Percentiles rank a stretch among this genome's conserved stretches.
Conservation (phyloP, 257 asterid species). For the Cruciata laevipes region DNA sequence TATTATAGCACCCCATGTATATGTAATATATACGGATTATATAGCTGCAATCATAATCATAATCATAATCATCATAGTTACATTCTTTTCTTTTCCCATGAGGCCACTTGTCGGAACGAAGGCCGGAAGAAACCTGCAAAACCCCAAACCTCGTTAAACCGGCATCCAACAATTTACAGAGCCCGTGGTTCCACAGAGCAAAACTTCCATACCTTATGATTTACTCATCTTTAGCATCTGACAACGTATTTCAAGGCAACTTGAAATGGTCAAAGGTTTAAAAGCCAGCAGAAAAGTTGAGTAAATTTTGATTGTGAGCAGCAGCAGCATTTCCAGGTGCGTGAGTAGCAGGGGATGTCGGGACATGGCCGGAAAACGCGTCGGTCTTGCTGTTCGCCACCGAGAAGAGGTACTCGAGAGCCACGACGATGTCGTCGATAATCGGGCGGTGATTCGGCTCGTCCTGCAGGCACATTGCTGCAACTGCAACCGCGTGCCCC, state of each 20-base stretch:
- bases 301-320: conserved; percentile 11
- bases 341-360: conserved; percentile 28
- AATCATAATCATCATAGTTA: background rate
- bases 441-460: conserved; percentile 69
- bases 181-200: background rate
- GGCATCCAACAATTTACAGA: background rate
- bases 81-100: background rate
- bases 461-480: conserved; percentile 89
- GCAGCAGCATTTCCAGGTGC: conserved; percentile 16
- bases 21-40: background rate
- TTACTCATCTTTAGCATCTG: conserved; percentile 3
- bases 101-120: background rate
- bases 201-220: conserved; percentile 3
- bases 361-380: conserved; percentile 22
- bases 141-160: background rate
- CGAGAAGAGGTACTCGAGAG: conserved; percentile 65
- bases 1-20: background rate
- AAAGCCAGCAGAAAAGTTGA: conserved; percentile 15
- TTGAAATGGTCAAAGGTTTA: conserved; percentile 7
- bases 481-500: conserved; percentile 65
- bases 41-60: background rate
- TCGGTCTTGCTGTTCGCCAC: conserved; percentile 37
- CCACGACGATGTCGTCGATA: conserved; percentile 58
- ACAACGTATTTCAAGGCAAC: conserved; percentile 9
- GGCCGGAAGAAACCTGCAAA: background rate